phyloP scores from a whole-genome alignment of 148 eudicot species.

The Silene conica region DNA sequence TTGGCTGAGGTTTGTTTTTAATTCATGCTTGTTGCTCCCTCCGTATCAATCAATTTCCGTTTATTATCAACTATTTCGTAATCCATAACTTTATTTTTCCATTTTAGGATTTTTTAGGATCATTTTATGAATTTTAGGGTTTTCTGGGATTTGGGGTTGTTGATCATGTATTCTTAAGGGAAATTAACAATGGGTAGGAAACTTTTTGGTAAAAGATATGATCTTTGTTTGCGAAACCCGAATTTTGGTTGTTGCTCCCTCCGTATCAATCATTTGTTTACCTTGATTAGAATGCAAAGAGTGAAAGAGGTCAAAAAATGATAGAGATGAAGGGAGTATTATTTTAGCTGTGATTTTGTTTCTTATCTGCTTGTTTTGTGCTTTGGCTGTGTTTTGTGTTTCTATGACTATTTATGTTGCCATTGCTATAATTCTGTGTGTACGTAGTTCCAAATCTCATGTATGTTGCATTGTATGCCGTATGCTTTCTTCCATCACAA shows the following conservation, averaged over 20 bases:
- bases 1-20: not conserved
- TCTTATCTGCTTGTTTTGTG: not conserved
- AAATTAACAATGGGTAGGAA: not conserved
- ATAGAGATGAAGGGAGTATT: not conserved
- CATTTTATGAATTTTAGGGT: not conserved
- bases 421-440: too few species aligned
- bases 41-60: too few species aligned
- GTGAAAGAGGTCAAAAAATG: too few species aligned
- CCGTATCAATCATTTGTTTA: not conserved
- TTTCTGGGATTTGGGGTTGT: not conserved
- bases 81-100: not conserved
- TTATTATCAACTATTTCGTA: not conserved
- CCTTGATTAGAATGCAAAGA: too few species aligned
- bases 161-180: constrained; percentile 1
- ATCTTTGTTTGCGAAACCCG: not conserved
- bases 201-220: not conserved
- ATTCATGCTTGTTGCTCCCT: not conserved
- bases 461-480: too few species aligned
- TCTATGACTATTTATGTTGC: not conserved
- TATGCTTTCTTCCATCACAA: too few species aligned
- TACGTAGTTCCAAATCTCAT: not conserved
- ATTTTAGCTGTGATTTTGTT: not conserved
- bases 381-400: not conserved
- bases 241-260: too few species aligned
- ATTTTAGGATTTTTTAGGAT: constrained; percentile 9